Evolutionary conservation across 345 rosid species (phyloP).

Genomic region (Acer campestre): DNA sequence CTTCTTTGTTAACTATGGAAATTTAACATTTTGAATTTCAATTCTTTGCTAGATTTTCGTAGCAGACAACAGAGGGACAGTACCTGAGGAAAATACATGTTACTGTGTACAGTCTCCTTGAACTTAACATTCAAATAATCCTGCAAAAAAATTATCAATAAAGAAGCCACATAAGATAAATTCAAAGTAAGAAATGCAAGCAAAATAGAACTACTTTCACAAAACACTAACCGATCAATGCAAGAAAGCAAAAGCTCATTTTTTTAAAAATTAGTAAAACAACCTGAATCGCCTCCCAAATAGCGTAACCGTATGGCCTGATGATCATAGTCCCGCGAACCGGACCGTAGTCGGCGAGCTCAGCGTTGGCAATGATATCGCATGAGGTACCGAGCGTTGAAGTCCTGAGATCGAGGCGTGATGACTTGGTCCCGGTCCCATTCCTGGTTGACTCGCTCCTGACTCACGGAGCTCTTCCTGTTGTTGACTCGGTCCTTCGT

Average conservation of each 20-base stretch:
- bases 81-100: slow-evolving; percentile 97
- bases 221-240: no score
- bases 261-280: not conserved
- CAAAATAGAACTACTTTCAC: not conserved
- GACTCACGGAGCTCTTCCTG: slow-evolving; percentile 29
- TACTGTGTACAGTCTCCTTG: slow-evolving; percentile 95
- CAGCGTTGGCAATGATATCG: slow-evolving; percentile 91
- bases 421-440: slow-evolving; percentile 54
- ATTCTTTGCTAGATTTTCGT: no score
- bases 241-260: no score
- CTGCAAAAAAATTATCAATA: slow-evolving; percentile 36
- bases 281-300: slow-evolving; percentile 99
- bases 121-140: slow-evolving; percentile 84
- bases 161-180: not conserved
- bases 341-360: slow-evolving; percentile 93
- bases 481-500: slow-evolving; percentile 48
- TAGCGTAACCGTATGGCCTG: slow-evolving; percentile 91
- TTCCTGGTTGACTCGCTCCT: slow-evolving; percentile 30
- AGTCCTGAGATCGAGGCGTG: slow-evolving; percentile 87
- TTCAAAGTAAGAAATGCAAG: not conserved
- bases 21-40: no score
- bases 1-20: no score
- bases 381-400: slow-evolving; percentile 92
- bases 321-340: slow-evolving; percentile 98
- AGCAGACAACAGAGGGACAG: slow-evolving; percentile 23